These are phyloP conservation scores for Leptomonas seymouri DNA, from an alignment of 208 protist species.

Conservation along the genomic window DNA sequence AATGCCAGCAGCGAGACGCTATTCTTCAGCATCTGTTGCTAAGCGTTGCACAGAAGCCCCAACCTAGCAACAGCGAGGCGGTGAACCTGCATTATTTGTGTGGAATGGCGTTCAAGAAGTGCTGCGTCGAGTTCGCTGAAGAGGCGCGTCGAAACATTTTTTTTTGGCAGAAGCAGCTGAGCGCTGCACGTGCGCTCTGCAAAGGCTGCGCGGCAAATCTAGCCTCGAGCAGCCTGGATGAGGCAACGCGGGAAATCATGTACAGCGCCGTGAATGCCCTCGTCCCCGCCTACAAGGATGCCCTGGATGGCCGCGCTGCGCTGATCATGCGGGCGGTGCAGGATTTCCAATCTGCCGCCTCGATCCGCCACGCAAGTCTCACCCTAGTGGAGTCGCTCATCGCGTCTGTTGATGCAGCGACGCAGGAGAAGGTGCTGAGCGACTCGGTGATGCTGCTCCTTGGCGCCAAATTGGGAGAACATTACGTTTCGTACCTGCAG, in stretches of 20 bases:
- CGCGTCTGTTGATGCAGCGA: slow-evolving; percentile 4
- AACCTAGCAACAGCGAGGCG: slow-evolving; percentile 21
- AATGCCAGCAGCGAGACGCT: slow-evolving; percentile 38
- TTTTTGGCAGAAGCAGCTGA: slow-evolving; percentile 47
- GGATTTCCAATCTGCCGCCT: slow-evolving; percentile 21
- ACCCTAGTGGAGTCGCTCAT: slow-evolving; percentile 31
- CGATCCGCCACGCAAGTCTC: slow-evolving; percentile 27
- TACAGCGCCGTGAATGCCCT: slow-evolving; percentile 37
- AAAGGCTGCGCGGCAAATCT: slow-evolving; percentile 11
- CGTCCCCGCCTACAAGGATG: slow-evolving; percentile 32
- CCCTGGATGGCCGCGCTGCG: slow-evolving; percentile 3
- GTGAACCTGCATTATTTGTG: slow-evolving; percentile 45
- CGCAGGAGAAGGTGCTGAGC: slow-evolving; percentile 25
- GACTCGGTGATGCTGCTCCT: slow-evolving; percentile 19
- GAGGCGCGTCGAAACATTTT: slow-evolving; percentile 39
- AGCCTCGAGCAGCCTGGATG: slow-evolving; percentile 2
- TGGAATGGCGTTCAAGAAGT: slow-evolving; percentile 49
- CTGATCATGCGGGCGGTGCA: slow-evolving; percentile 13
- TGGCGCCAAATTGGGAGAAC: slow-evolving; percentile 15
- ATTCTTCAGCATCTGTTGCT: slow-evolving; percentile 40
- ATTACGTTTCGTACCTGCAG: slow-evolving; percentile 37
- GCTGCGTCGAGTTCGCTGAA: slow-evolving; percentile 41
- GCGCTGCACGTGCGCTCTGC: slow-evolving; percentile 25
- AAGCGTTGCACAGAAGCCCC: slow-evolving; percentile 15
- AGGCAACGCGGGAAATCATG: slow-evolving; percentile 26